Base-by-base conservation (phyloP, 2,329 filamentous ascomycete genomes). In the Hypoxylon sp. region DNA sequence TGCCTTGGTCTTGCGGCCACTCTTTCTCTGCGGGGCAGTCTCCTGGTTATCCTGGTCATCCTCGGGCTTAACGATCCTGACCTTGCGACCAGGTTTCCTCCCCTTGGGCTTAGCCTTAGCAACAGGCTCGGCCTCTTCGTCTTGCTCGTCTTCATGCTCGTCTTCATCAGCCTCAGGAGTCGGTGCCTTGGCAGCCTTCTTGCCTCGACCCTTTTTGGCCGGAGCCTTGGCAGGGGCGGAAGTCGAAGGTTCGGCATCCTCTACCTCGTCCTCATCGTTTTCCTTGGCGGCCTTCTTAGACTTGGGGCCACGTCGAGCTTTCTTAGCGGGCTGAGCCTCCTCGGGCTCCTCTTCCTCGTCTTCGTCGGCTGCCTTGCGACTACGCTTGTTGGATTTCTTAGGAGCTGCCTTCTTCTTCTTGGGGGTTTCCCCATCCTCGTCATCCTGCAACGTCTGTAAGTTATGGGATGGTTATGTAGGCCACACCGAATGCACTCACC, bases 371-470 rank as follows among this genome's bases (percentile, higher is more conserved):
- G 78, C 79, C 72, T 76, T 76, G 66, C 74, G 75, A 44, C 75
- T 71, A 26, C 78, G 76, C 72, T 81, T 80, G 49, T 74, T 73
- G 11, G 69, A 52, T 59, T 76, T 76, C 62, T 77, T 74, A 32
- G 72, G 63, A 15, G 71, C 50, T 15, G 71, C 64, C 52, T 77
- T 76, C 68, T 78, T 76, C 24, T 26, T 26, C 24, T 26, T 26
- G 39, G 74, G 67, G 22, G 72, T 37, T 3, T 67, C 56, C 49
- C 73, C 73, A 17, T 71, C 72, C 39, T 63, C 69, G 17, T 71
- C 67, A 41, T 56, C 64, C 58, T 70, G 44, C 24, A 15, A 59
- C 32, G 13, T 20, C 20, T 43, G 46, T 68, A 22, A 69, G 51
- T 32, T 26, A 48, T 13, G 22, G 4, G 54, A 26, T 7, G 51